Base-by-base conservation (phyloP, 495 filamentous ascomycete species). In the Penicillium antarcticum region DNA sequence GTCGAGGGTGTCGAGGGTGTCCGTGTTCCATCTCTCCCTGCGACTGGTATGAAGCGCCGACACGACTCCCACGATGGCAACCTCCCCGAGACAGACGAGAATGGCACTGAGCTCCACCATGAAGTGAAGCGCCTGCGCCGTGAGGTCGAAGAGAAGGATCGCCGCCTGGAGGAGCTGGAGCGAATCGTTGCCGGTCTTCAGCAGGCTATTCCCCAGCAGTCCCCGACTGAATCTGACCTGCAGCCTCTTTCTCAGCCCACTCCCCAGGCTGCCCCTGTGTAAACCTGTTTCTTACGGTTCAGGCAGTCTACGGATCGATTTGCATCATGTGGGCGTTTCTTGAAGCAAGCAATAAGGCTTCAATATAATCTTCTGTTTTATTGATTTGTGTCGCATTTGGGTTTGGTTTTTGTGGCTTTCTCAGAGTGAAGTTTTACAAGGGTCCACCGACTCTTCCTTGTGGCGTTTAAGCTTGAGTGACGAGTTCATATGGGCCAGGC, bases 121-220 rank as follows among this genome's bases (percentile, higher is more conserved):
- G 82, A 85, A 48, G 60, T 84, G 7, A 83, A 83, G 54, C 67
- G 77, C 44, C 67, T 87, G 38, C 71, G 74, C 41, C 66, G 62
- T 24, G 82, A 87, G 60, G 78, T 80, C 23, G 67, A 80, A 52
- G 74, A 80, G 55, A 77, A 77, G 47, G 74, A 77, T 41, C 71
- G 68, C 7, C 71, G 74, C 8, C 58, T 77, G 33, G 64, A 72
- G 43, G 72, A 77, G 38, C 54, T 77, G 37, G 74, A 77, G 60
- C 63, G 70, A 19, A 68, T 74, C 44, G 74, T 77, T n/a, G 58
- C 69, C 3, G 71, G 64, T 7, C 54, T 77, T 38, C 72, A 74
- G 54, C 71, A 74, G 49, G 63, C 66, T 32, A 67, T 77, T 3
- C 68, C 74, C 1, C 72, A 74, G 54, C 45, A 51, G 13, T 31